Evolutionary conservation across 257 asterid genomes (phyloP).

Genomic region (Fraxinus anomala): DNA sequence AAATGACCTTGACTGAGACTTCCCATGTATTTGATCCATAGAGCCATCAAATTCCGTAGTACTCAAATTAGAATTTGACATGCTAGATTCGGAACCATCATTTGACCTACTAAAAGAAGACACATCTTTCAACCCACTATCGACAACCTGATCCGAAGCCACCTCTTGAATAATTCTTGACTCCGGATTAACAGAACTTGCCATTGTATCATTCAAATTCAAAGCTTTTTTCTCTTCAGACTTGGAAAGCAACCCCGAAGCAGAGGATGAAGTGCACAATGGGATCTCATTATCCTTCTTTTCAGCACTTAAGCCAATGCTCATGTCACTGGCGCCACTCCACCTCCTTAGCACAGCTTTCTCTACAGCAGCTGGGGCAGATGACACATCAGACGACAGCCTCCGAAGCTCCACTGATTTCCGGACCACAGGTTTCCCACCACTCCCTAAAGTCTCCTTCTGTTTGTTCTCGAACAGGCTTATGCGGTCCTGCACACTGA

Average conservation of each 20-base stretch:
- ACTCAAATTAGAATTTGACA: slow-evolving; percentile 36
- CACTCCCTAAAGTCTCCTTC: slow-evolving; percentile 66
- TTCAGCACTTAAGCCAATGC: slow-evolving; percentile 75
- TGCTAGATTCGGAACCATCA: slow-evolving; percentile 35
- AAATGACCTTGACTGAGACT: slow-evolving; percentile 47
- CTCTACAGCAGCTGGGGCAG: slow-evolving; percentile 51
- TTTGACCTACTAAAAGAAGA: slow-evolving; percentile 38
- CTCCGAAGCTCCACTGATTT: slow-evolving; percentile 74
- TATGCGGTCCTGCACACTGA: slow-evolving; percentile 90
- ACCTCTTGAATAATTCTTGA: slow-evolving; percentile 36
- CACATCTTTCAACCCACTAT: slow-evolving; percentile 33
- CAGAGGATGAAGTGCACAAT: slow-evolving; percentile 32
- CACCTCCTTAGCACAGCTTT: slow-evolving; percentile 78
- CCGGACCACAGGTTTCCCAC: slow-evolving; percentile 53
- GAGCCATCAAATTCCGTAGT: slow-evolving; percentile 38
- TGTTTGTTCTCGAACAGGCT: slow-evolving; percentile 85
- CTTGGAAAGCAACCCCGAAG: slow-evolving; percentile 37
- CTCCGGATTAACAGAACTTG: slow-evolving; percentile 48
- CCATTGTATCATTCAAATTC: slow-evolving; percentile 29
- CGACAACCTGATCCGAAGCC: slow-evolving; percentile 27
- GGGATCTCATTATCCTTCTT: slow-evolving; percentile 69
- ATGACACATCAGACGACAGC: slow-evolving; percentile 69
- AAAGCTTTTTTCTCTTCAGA: slow-evolving; percentile 42
- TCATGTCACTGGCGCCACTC: slow-evolving; percentile 97
- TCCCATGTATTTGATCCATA: slow-evolving; percentile 44